Evolutionary conservation across 2,329 filamentous ascomycete genomes (phyloP).

Genomic region (Cercospora sp.): DNA sequence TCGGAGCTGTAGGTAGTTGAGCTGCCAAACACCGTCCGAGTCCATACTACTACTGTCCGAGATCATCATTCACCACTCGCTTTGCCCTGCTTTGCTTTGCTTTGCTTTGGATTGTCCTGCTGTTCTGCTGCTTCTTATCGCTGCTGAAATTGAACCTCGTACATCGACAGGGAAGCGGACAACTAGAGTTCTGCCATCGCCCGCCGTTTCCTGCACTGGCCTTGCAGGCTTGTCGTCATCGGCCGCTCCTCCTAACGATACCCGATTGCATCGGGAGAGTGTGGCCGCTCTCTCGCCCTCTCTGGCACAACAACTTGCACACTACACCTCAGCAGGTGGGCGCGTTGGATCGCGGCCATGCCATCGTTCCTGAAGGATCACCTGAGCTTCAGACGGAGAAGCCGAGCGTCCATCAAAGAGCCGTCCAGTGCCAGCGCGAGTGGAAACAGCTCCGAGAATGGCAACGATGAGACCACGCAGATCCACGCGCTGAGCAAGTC

Average conservation of each 20-base stretch:
- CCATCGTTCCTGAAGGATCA: conserved; percentile 29
- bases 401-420: conserved; percentile 23
- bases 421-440: conserved; percentile 12
- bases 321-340: neutral
- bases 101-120: neutral
- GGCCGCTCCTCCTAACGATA: neutral
- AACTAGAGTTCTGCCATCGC: neutral
- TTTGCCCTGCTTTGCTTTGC: neutral
- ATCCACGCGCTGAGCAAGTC: conserved; percentile 52
- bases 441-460: conserved; percentile 47
- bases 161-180: neutral
- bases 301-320: neutral
- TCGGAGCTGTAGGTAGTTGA: neutral
- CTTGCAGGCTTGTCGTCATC: neutral
- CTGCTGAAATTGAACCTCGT: neutral
- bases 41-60: neutral
- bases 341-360: conserved; percentile 19
- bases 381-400: conserved; percentile 25
- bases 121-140: neutral
- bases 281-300: neutral
- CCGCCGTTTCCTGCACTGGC: neutral
- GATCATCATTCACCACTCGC: neutral
- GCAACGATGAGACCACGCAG: conserved; percentile 14
- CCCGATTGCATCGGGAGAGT: neutral
- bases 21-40: neutral